Evolutionary conservation across 2,329 filamentous ascomycete genomes (phyloP).

Genomic region (Triangularia verruculosa): DNA sequence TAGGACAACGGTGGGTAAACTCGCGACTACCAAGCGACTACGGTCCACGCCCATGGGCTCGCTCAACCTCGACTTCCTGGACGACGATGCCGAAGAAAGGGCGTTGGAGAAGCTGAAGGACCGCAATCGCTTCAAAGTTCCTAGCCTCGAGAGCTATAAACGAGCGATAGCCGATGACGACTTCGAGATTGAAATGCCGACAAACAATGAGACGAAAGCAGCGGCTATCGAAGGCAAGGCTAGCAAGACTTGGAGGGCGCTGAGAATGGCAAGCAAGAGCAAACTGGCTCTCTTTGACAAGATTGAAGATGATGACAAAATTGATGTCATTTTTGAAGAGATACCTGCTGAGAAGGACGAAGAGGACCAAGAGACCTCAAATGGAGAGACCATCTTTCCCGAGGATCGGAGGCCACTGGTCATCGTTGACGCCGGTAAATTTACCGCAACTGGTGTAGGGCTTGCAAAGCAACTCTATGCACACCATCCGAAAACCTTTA

Average conservation of each 20-base stretch:
- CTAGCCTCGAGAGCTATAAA: constrained; percentile 67
- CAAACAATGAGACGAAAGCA: constrained; percentile 56
- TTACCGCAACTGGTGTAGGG: constrained; percentile 52
- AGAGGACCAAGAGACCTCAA: constrained; percentile 28
- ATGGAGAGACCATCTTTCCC: constrained; percentile 37
- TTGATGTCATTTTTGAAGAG: constrained; percentile 54
- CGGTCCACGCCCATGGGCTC: constrained; percentile 68
- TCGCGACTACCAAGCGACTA: constrained; percentile 68
- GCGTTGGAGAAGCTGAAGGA: constrained; percentile 70
- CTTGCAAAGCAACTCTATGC: constrained; percentile 62
- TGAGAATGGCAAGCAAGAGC: constrained; percentile 73
- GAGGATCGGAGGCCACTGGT: constrained; percentile 57
- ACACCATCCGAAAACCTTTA: constrained; percentile 64
- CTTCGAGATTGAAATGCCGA: constrained; percentile 81
- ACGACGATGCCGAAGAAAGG: constrained; percentile 55
- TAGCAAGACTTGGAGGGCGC: constrained; percentile 86
- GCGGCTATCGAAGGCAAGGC: constrained; percentile 67
- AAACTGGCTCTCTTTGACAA: constrained; percentile 80
- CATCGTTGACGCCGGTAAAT: constrained; percentile 58
- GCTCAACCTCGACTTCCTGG: constrained; percentile 74
- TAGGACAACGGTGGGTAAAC: constrained; percentile 61
- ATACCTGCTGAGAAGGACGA: constrained; percentile 35
- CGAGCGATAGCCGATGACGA: constrained; percentile 74
- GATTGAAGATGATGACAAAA: constrained; percentile 77
- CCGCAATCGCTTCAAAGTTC: constrained; percentile 61